These are phyloP conservation scores for Daldinia sp. DNA, from an alignment of 2,329 filamentous ascomycete genomes.

Conservation along the genomic window DNA sequence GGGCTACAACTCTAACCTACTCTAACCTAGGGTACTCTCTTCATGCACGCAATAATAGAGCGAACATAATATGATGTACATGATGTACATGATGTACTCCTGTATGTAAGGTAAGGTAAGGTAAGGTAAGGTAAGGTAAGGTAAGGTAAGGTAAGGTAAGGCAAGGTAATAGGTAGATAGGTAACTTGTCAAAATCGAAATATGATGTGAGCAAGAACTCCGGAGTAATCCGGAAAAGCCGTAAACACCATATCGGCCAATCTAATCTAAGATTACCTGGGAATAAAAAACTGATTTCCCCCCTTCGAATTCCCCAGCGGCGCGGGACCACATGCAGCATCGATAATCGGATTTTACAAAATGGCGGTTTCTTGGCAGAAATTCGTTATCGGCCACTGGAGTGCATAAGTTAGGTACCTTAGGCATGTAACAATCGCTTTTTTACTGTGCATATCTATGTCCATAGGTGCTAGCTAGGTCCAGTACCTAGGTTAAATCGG, in stretches of 20 bases:
- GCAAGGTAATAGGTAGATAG: neutral
- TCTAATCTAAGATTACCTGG: constrained; percentile 12
- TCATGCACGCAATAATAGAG: constrained; percentile 33
- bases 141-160: neutral
- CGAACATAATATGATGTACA: constrained; percentile 18
- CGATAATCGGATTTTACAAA: constrained; percentile 26
- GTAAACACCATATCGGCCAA: constrained; percentile 17
- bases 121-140: no score
- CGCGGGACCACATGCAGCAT: constrained; percentile 8
- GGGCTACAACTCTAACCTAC: neutral
- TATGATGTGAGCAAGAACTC: constrained; percentile 29
- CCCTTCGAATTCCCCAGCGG: constrained; percentile 15
- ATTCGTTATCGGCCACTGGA: constrained; percentile 23
- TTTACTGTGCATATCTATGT: no score
- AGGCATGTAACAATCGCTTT: constrained; percentile 18
- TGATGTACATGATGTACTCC: neutral
- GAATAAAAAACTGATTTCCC: constrained; percentile 10
- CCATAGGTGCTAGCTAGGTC: no score
- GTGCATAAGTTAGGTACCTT: no score
- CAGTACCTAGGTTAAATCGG: neutral
- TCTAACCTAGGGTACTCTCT: neutral
- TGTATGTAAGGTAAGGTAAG: no score
- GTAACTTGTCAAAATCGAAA: neutral
- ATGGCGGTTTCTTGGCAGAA: constrained; percentile 24
- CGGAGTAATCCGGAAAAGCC: constrained; percentile 22